phyloP scores from a whole-genome alignment of 345 rosid species.

The Dipteronia sinensis region DNA sequence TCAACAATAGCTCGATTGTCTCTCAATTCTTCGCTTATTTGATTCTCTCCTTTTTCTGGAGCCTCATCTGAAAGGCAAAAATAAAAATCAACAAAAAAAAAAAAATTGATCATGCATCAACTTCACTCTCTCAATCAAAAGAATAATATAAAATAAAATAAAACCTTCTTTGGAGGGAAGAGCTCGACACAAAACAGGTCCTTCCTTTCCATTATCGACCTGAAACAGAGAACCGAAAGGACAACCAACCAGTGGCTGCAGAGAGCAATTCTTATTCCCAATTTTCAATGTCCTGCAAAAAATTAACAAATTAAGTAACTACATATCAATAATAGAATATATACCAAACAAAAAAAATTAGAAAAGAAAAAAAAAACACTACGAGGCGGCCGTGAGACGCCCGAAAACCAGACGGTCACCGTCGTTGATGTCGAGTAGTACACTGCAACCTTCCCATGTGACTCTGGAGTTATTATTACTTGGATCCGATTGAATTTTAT shows the following conservation, averaged over 20 bases:
- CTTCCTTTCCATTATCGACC: slow-evolving; percentile 66
- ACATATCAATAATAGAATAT: not conserved
- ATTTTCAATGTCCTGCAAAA: slow-evolving; percentile 63
- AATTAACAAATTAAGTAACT: not conserved
- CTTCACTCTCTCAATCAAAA: not conserved
- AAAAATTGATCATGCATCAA: slow-evolving; percentile 5
- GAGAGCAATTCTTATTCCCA: slow-evolving; percentile 63
- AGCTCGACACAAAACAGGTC: slow-evolving; percentile 55
- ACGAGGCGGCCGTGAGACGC: slow-evolving; percentile 84
- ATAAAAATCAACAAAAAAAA: slow-evolving; percentile 5
- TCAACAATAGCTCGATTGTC: slow-evolving; percentile 80
- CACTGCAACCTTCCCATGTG: slow-evolving; percentile 92
- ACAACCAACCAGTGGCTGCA: slow-evolving; percentile 79
- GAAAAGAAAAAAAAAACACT: slow-evolving; percentile 24
- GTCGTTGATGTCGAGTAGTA: slow-evolving; percentile 91
- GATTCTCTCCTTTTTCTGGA: slow-evolving; percentile 38
- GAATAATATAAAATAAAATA: not conserved
- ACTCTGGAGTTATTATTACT: slow-evolving; percentile 46
- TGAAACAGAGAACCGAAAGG: slow-evolving; percentile 84
- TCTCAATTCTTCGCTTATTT: slow-evolving; percentile 49
- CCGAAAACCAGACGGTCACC: slow-evolving; percentile 96
- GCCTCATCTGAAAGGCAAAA: slow-evolving; percentile 33
- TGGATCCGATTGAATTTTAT: slow-evolving; percentile 11
- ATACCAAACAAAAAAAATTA: too few species aligned
- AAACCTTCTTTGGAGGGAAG: slow-evolving; percentile 58